These are phyloP conservation scores for Candida koratica DNA, from an alignment of 805 yeast species.

Conservation along the genomic window DNA sequence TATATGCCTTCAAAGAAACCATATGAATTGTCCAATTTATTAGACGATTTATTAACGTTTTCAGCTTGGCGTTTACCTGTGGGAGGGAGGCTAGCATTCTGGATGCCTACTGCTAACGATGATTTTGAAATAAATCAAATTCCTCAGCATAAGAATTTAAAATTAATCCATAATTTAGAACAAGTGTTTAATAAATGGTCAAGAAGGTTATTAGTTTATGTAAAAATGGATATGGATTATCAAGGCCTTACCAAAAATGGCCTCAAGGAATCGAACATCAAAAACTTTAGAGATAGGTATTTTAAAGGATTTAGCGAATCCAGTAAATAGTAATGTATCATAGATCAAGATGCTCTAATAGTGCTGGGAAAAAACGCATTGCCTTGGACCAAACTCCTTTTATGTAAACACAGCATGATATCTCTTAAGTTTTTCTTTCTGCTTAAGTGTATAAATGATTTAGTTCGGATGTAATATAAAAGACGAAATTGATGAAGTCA, in stretches of 20 bases:
- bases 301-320: conserved; percentile 58
- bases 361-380: no score
- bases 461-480: no score
- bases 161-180: conserved; percentile 67
- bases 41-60: conserved; percentile 74
- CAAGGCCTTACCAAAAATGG: conserved; percentile 47
- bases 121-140: conserved; percentile 64
- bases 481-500: no score
- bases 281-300: conserved; percentile 68
- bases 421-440: no score
- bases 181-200: conserved; percentile 95
- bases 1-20: conserved; percentile 93
- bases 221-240: conserved; percentile 50
- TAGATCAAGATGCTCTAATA: no score
- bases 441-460: background rate
- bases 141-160: conserved; percentile 74
- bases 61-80: conserved; percentile 67
- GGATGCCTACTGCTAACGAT: conserved; percentile 98
- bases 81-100: conserved; percentile 81
- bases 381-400: no score
- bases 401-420: no score
- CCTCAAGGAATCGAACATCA: conserved; percentile 46
- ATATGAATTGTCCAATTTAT: conserved; percentile 68
- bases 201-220: conserved; percentile 76
- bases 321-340: conserved; percentile 18